These are phyloP conservation scores for Artemisia argyi DNA, from an alignment of 129 eudicot genomes.

Conservation along the genomic window DNA sequence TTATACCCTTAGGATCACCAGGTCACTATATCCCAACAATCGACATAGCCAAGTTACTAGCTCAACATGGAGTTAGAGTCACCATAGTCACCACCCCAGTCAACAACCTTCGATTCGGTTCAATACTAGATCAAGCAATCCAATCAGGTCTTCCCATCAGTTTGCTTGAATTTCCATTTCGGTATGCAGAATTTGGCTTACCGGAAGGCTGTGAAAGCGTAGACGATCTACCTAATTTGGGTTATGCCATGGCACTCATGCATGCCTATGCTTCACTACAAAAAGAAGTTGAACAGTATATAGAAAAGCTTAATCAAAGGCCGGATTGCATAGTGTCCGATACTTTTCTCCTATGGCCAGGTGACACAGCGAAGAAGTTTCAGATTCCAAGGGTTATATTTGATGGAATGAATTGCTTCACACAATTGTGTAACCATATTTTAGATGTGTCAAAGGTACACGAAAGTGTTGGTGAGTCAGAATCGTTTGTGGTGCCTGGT, in stretches of 20 bases:
- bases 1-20: conserved; percentile 49
- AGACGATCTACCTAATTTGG: conserved; percentile 40
- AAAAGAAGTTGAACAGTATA: conserved; percentile 24
- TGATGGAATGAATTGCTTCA: conserved; percentile 60
- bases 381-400: conserved; percentile 59
- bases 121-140: conserved; percentile 38
- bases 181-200: conserved; percentile 48
- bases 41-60: conserved; percentile 48
- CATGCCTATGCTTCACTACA: conserved; percentile 27
- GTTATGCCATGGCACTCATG: conserved; percentile 12
- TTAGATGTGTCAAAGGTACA: conserved; percentile 27
- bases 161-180: conserved; percentile 34
- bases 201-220: conserved; percentile 61
- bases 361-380: conserved; percentile 45
- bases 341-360: conserved; percentile 39
- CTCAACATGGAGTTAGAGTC: conserved; percentile 42
- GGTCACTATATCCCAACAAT: conserved; percentile 65
- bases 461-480: conserved; percentile 33
- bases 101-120: conserved; percentile 30
- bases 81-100: conserved; percentile 42
- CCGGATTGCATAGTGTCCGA: conserved; percentile 48
- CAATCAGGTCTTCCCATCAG: conserved; percentile 40
- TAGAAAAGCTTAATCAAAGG: conserved; percentile 37
- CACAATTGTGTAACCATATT: conserved; percentile 45
- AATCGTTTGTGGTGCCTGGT: conserved; percentile 48